Evolutionary conservation across 805 yeast genomes (phyloP), one percentile per base, ranked within the genome.

Genomic region (Ogataea pilisensis): DNA sequence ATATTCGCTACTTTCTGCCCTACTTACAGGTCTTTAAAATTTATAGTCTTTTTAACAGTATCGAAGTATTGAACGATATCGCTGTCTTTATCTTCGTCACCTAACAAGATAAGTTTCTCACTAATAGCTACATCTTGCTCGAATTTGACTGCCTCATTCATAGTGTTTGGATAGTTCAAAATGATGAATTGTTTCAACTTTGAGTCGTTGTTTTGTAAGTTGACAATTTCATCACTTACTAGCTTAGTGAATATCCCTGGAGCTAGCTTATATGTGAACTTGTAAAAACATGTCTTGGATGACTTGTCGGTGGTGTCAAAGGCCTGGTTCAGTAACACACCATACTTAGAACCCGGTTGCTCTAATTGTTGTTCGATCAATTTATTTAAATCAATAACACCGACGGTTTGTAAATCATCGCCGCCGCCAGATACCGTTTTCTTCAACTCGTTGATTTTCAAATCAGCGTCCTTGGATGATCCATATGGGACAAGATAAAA

Each of bases 141-240:
- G 47, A 85, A 85, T 51, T 76, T 78, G 39, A 80, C 75, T 3
- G 87, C 83, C 45, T 84, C 90, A 36, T 75, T 75, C 30, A 85
- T 71, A 19, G 69, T 67, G 36, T 68, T 70, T 3, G 91, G 90
- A 54, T 75, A 83, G 51, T 80, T 76, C 21, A 73, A 54, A 36
- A 84, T 57, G 0, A 80, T 49, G 28, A 79, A 75, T 30, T 66
- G 65, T 24, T 78, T 73, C 25, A 71, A 66, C 18, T 66, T 52
- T 18, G 69, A 68, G 22, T 48, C 32, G 17, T 45, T 40, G 2
- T 46, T 22, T 20, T 45, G 51, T 18, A 50, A 51, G 21, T 51
- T 53, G 11, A 67, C 50, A 1, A 57, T 31, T 38, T 53, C 57
- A 34, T 73, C 58, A 34, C 69, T 69, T 22, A 77, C 54, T 39